phyloP scores from a whole-genome alignment of 352 stramenopile genomes.

The Globisporangium apiculatum region DNA sequence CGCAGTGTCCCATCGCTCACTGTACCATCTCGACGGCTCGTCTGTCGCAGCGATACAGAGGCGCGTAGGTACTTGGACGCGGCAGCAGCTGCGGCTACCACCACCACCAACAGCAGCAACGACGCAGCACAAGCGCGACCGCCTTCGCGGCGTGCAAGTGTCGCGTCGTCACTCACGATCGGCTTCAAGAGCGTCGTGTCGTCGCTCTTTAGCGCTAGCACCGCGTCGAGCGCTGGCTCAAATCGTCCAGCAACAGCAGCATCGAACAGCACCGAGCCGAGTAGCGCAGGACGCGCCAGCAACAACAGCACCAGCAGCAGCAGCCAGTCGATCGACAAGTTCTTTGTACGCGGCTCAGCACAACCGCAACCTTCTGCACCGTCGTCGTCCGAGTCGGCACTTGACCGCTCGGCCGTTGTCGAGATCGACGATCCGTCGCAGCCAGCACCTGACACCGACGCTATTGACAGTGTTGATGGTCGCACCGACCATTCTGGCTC shows the following conservation, averaged over 20 bases:
- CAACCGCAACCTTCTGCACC: neutral
- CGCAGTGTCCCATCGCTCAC: too few relatives aligned
- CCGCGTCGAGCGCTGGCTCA: too few relatives aligned
- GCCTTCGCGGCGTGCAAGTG: neutral
- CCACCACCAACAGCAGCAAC: neutral
- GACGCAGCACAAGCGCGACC: neutral
- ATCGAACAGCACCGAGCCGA: too few relatives aligned
- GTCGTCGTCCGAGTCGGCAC: neutral
- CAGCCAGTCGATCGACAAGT: slow-evolving; percentile 8
- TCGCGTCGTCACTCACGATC: too few relatives aligned
- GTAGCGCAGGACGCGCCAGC: neutral
- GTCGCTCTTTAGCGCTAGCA: too few relatives aligned
- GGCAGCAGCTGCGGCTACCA: neutral
- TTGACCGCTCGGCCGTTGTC: neutral
- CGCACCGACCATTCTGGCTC: neutral
- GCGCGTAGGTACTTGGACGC: slow-evolving; percentile 6
- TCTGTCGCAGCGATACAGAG: slow-evolving; percentile 4
- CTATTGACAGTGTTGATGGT: neutral
- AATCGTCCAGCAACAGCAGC: neutral
- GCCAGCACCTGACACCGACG: neutral
- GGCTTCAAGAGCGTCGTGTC: too few relatives aligned
- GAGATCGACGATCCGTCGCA: slow-evolving; percentile 13
- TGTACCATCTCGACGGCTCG: too few relatives aligned
- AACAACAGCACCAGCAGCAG: neutral
- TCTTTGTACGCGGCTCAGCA: slow-evolving; percentile 1